Percentiles rank a stretch among this genome's conserved stretches.
These are phyloP conservation scores for Colletotrichum theobromicola DNA, from an alignment of 2,329 filamentous ascomycete species.

Conservation along the genomic window DNA sequence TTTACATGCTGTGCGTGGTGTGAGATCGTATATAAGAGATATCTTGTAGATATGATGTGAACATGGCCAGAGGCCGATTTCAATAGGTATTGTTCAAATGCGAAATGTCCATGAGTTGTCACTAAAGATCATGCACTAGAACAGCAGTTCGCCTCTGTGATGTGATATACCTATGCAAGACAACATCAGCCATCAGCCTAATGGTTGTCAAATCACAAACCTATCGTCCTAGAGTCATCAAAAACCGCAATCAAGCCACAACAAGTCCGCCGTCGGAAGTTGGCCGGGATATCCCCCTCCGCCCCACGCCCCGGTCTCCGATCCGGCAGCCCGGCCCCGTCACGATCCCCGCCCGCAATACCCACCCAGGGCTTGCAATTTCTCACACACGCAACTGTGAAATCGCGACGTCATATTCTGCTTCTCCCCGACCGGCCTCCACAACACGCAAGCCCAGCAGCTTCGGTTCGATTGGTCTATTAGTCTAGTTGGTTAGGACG, in stretches of 20 bases:
- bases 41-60: neutral
- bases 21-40: neutral
- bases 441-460: neutral
- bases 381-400: neutral
- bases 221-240: neutral
- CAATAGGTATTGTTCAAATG: neutral
- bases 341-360: neutral
- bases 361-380: slow-evolving; percentile 5
- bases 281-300: neutral
- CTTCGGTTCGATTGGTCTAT: neutral
- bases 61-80: neutral
- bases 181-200: neutral
- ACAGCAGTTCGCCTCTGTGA: neutral
- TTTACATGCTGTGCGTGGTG: neutral
- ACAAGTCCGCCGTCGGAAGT: neutral
- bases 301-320: neutral
- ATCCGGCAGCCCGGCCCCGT: neutral
- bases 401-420: neutral
- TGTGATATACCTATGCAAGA: neutral
- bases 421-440: rapidly evolving
- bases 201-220: neutral
- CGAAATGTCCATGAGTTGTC: neutral
- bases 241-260: neutral
- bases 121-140: neutral
- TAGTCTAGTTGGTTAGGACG: slow-evolving; percentile 21